Evolutionary conservation across 352 stramenopile species (phyloP).

Genomic region (Phytopythium helicoides): DNA sequence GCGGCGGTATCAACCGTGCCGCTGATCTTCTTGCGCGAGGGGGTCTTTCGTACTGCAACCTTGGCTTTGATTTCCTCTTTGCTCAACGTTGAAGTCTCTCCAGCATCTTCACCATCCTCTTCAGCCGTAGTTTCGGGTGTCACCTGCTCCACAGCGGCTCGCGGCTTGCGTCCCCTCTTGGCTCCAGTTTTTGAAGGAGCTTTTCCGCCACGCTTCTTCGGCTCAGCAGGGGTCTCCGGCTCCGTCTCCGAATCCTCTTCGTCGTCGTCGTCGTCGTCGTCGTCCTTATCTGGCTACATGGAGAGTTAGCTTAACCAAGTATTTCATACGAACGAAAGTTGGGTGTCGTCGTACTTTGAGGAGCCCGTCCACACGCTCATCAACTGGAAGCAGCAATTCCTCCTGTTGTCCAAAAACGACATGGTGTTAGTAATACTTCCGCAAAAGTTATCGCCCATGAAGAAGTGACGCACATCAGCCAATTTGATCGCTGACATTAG

Average conservation of each 20-base stretch:
- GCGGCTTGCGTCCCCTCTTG: conserved; percentile 20
- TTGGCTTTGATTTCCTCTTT: conserved; percentile 83
- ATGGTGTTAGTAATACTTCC: too few species aligned
- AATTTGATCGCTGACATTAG: conserved; percentile 70
- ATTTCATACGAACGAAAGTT: too few species aligned
- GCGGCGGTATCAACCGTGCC: conserved; percentile 23
- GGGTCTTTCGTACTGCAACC: conserved; percentile 62
- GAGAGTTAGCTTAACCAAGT: too few species aligned
- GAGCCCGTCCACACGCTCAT: conserved; percentile 53
- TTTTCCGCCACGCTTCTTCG: conserved; percentile 46
- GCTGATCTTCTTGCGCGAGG: conserved; percentile 54
- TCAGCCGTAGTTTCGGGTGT: conserved; percentile 4
- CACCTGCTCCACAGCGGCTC: conserved; percentile 13
- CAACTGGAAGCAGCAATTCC: conserved; percentile 50
- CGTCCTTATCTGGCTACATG: too few species aligned
- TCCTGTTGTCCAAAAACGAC: too few species aligned
- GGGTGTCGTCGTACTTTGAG: conserved; percentile 27
- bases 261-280: conserved; percentile 12
- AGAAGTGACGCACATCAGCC: conserved; percentile 68
- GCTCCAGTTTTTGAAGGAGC: conserved; percentile 2
- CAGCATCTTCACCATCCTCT: conserved; percentile 41
- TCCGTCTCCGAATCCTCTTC: conserved; percentile 10
- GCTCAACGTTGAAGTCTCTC: conserved; percentile 29
- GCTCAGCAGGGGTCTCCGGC: conserved; percentile 15
- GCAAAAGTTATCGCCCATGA: too few species aligned